Conservation (phyloP, 2,329 filamentous ascomycete species). For the Clonostachys solani region DNA sequence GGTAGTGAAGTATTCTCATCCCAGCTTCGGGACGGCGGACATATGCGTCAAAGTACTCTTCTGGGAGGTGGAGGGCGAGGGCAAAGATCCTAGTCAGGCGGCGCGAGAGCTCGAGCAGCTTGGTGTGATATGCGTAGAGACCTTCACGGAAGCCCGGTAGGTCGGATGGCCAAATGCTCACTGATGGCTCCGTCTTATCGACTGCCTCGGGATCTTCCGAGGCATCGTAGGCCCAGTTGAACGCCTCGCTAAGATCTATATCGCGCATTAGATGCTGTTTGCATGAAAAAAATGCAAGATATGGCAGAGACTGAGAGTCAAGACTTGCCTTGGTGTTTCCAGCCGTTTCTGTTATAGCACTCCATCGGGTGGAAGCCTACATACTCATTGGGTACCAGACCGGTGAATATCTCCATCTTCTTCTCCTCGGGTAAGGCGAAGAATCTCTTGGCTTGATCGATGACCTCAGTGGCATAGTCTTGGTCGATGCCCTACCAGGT, state of each 20-base stretch:
- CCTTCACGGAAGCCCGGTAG: slow-evolving; percentile 26
- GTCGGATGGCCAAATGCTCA: slow-evolving; percentile 21
- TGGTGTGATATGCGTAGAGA: slow-evolving; percentile 19
- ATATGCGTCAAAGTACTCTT: slow-evolving; percentile 32
- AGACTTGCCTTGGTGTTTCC: slow-evolving; percentile 23
- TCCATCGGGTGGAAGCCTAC: slow-evolving; percentile 26
- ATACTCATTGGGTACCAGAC: slow-evolving; percentile 24
- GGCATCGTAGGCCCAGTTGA: slow-evolving; percentile 26
- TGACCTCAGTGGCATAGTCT: slow-evolving; percentile 18
- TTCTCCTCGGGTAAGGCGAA: slow-evolving; percentile 36
- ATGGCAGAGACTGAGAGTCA: slow-evolving; percentile 6
- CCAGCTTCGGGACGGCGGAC: slow-evolving; percentile 21
- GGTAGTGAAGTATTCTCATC: slow-evolving; percentile 35
- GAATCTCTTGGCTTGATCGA: slow-evolving; percentile 30
- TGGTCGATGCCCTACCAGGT: slow-evolving; percentile 18
- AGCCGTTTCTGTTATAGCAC: slow-evolving; percentile 31
- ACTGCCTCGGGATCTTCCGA: slow-evolving; percentile 15
- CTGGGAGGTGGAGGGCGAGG: slow-evolving; percentile 29
- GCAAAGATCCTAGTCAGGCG: slow-evolving; percentile 32
- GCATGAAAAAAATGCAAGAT: not conserved
- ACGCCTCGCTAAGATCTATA: slow-evolving; percentile 23
- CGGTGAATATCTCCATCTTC: slow-evolving; percentile 41
- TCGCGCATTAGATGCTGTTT: not conserved
- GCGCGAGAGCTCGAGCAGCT: slow-evolving; percentile 27
- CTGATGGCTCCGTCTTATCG: slow-evolving; percentile 14